Conservation (phyloP, 1,284 basidiomycete genomes). For the Irpex sp. region DNA sequence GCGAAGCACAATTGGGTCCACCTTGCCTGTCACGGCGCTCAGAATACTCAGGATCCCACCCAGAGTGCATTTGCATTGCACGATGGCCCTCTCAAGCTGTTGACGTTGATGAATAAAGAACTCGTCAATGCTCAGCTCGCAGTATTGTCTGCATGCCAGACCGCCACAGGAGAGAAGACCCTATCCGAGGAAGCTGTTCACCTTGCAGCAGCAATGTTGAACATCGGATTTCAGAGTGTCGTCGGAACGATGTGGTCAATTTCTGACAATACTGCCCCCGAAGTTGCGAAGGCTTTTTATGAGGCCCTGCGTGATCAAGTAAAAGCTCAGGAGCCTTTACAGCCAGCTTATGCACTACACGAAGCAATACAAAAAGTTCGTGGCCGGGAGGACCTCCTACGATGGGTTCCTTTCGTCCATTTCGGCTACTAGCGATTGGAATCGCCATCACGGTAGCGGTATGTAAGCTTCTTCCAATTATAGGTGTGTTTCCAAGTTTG, state of each 20-base stretch:
- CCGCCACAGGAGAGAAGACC: constrained; percentile 4
- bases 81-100: constrained; percentile 21
- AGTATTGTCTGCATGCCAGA: constrained; percentile 32
- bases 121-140: constrained; percentile 30
- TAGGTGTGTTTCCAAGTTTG: neutral
- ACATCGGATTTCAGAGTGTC: constrained; percentile 15
- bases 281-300: constrained; percentile 14
- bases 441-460: too few relatives aligned
- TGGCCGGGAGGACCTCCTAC: neutral
- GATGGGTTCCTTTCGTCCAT: neutral
- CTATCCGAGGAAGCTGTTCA: constrained; percentile 18
- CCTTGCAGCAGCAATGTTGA: constrained; percentile 23
- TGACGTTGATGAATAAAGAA: constrained; percentile 24
- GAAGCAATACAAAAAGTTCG: neutral
- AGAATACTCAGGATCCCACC: constrained; percentile 17
- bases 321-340: neutral
- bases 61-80: constrained; percentile 24
- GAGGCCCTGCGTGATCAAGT: neutral
- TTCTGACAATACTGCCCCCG: constrained; percentile 2
- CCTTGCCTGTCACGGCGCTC: constrained; percentile 20
- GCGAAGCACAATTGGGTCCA: constrained; percentile 25
- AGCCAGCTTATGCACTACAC: neutral
- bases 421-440: neutral
- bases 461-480: neutral
- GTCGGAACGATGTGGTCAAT: constrained; percentile 20